phyloP scores from a whole-genome alignment of 805 yeast species.

The Tetrapisispora nanseiensis region DNA sequence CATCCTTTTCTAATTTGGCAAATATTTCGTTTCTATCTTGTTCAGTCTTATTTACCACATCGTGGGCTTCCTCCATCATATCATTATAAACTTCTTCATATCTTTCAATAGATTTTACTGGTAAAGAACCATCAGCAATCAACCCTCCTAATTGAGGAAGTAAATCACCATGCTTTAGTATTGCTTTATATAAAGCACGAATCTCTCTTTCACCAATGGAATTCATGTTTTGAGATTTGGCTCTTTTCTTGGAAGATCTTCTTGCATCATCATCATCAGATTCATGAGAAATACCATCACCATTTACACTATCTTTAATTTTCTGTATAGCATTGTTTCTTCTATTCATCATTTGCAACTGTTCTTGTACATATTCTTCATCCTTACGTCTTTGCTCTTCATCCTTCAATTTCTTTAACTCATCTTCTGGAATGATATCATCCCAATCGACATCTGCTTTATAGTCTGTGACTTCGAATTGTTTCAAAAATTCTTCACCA shows the following conservation, averaged over 20 bases:
- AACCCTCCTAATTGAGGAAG: conserved; percentile 70
- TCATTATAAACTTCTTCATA: conserved; percentile 72
- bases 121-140: conserved; percentile 80
- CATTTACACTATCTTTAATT: conserved; percentile 37
- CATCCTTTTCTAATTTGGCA: conserved; percentile 51
- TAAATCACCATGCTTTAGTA: conserved; percentile 74
- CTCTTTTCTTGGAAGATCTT: conserved; percentile 31
- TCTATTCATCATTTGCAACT: conserved; percentile 76
- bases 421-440: conserved; percentile 95
- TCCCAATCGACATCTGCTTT: conserved; percentile 99
- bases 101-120: conserved; percentile 73
- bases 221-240: conserved; percentile 37
- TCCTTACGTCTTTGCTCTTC: conserved; percentile 83
- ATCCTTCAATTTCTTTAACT: conserved; percentile 76
- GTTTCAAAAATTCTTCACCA: conserved; percentile 93
- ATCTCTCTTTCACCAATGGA: conserved; percentile 76
- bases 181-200: conserved; percentile 74
- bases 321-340: conserved; percentile 65
- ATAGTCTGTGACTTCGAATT: conserved; percentile 96
- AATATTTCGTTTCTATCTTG: conserved; percentile 45
- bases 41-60: conserved; percentile 56
- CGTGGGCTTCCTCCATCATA: conserved; percentile 50
- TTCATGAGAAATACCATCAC: conserved; percentile 34
- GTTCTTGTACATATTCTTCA: conserved; percentile 79
- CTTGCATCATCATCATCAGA: conserved; percentile 31